Conservation (phyloP, 257 asterid species). For the Anisodus tanguticus region DNA sequence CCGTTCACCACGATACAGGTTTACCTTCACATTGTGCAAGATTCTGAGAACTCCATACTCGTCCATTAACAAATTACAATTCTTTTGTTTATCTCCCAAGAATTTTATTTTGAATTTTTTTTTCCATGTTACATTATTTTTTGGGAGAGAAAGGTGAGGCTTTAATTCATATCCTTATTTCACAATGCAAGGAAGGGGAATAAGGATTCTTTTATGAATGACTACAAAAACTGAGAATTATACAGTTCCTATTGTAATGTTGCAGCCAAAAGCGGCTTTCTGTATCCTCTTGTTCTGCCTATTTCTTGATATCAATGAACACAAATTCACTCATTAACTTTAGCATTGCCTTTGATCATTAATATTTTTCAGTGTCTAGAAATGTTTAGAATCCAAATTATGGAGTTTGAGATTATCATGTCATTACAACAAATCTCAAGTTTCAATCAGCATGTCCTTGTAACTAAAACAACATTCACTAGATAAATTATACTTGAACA, state of each 20-base stretch:
- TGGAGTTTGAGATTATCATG: not conserved
- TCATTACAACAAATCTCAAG: not conserved
- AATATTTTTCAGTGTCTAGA: not conserved
- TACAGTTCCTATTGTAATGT: not conserved
- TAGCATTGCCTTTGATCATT: not conserved
- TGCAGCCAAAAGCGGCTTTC: constrained; percentile 29
- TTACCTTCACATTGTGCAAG: constrained; percentile 84
- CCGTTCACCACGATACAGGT: constrained; percentile 67
- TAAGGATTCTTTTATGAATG: not conserved
- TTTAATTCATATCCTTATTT: not conserved
- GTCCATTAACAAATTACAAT: not conserved
- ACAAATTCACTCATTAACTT: not conserved
- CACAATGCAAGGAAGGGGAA: not conserved
- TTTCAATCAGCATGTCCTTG: not conserved
- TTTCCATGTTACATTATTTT: no score
- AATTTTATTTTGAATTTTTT: not conserved
- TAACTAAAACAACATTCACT: not conserved
- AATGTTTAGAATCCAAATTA: not conserved
- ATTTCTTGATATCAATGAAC: not conserved
- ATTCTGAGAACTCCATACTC: constrained; percentile 41
- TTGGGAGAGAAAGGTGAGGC: not conserved
- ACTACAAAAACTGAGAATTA: not conserved
- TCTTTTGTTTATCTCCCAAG: constrained; percentile 10
- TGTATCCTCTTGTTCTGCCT: not conserved
- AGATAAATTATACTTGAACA: not conserved